Percentiles rank a stretch among this genome's conserved stretches.
These are phyloP conservation scores for Drechslerella stenobrocha DNA, from an alignment of 2,329 filamentous ascomycete species.

Conservation along the genomic window DNA sequence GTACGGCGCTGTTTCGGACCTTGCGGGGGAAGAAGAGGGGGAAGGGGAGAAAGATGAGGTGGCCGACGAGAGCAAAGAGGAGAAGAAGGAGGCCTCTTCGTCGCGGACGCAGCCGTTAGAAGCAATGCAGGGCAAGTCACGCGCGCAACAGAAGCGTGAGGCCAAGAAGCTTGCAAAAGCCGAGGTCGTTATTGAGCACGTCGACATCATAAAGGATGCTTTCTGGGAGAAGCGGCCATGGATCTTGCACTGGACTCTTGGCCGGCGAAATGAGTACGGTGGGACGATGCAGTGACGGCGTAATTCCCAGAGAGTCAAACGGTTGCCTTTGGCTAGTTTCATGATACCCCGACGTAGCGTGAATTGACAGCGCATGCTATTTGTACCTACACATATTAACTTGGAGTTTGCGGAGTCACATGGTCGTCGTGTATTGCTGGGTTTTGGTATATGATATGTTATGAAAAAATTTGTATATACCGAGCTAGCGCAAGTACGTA, in stretches of 20 bases:
- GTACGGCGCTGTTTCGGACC: constrained; percentile 38
- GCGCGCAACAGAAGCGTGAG: constrained; percentile 77
- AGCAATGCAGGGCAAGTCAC: constrained; percentile 65
- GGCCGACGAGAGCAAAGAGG: constrained; percentile 57
- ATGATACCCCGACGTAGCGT: constrained; percentile 18
- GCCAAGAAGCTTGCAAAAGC: constrained; percentile 80
- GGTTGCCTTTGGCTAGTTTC: neutral
- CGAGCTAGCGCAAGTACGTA: constrained; percentile 17
- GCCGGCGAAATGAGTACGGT: constrained; percentile 41
- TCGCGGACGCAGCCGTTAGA: constrained; percentile 35
- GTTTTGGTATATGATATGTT: neutral
- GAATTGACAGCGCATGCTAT: neutral
- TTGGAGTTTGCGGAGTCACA: neutral
- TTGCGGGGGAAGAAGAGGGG: constrained; percentile 56
- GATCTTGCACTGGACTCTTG: constrained; percentile 64
- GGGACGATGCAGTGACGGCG: constrained; percentile 23
- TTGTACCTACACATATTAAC: neutral
- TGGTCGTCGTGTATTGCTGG: neutral
- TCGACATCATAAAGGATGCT: constrained; percentile 92
- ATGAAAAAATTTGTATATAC: constrained; percentile 36
- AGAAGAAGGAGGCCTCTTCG: constrained; percentile 56
- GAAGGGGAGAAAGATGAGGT: constrained; percentile 56
- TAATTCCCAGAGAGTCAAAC: neutral
- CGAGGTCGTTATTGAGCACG: constrained; percentile 75
- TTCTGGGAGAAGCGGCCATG: constrained; percentile 90